Evolutionary conservation across 192 early-diverging fungal genomes (phyloP).

Genomic region (Coemansia sp.): DNA sequence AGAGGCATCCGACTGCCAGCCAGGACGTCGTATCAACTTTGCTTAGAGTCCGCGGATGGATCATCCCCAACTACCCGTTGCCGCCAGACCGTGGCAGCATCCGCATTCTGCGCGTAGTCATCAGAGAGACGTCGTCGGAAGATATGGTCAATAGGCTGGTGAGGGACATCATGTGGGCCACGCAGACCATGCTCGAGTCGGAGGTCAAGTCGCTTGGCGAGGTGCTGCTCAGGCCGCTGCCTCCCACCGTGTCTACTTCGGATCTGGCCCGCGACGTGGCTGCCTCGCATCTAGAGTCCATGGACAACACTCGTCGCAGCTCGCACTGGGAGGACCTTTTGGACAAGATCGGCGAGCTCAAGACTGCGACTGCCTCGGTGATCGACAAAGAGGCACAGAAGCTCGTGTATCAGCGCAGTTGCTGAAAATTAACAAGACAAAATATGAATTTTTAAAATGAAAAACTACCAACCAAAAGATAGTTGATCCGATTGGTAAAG

Average conservation of each 20-base stretch:
- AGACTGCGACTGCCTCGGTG: background rate
- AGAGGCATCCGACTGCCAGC: conserved; percentile 53
- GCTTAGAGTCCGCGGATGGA: conserved; percentile 71
- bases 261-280: conserved; percentile 32
- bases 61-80: conserved; percentile 76
- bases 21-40: conserved; percentile 62
- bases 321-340: conserved; percentile 37
- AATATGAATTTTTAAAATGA: no score
- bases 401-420: conserved; percentile 36
- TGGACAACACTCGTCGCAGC: conserved; percentile 15
- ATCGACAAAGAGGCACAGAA: conserved; percentile 15
- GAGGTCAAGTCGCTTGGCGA: conserved; percentile 33
- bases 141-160: conserved; percentile 57
- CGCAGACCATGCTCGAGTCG: conserved; percentile 51
- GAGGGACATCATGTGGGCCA: conserved; percentile 56
- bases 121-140: conserved; percentile 59
- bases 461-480: no score
- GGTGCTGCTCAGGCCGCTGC: conserved; percentile 31
- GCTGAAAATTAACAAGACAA: conserved; percentile 7
- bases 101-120: conserved; percentile 67
- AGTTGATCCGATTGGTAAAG: no score
- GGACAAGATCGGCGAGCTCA: conserved; percentile 37
- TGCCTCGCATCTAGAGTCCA: conserved; percentile 3
- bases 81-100: conserved; percentile 51
- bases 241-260: conserved; percentile 23